A percentile compares a stretch with the other conserved stretches of the same genome.
These are phyloP conservation scores for Monosporascus sp. DNA, from an alignment of 2,329 filamentous ascomycete genomes.

Conservation along the genomic window DNA sequence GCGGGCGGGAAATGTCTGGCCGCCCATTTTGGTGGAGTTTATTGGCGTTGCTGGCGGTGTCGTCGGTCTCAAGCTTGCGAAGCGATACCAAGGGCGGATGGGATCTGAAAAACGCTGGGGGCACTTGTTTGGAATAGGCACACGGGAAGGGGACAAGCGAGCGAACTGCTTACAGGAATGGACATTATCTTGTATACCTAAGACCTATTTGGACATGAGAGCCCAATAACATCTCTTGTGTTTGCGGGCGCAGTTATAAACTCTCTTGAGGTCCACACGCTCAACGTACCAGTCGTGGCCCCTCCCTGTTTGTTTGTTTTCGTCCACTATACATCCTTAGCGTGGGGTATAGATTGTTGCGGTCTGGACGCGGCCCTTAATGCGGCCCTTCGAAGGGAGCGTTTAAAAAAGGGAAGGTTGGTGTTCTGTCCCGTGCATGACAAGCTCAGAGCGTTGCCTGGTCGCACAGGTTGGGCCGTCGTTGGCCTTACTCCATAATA, in stretches of 20 bases:
- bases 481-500: too few relatives aligned
- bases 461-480: neutral
- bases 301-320: neutral
- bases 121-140: conserved; percentile 1
- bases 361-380: neutral
- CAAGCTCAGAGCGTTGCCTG: neutral
- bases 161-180: neutral
- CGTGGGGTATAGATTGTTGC: neutral
- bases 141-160: neutral
- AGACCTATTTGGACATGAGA: neutral
- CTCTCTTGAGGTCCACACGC: neutral
- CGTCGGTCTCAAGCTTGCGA: conserved; percentile 10
- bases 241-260: neutral
- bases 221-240: neutral
- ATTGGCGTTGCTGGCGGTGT: conserved; percentile 21
- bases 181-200: neutral
- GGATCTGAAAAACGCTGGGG: conserved; percentile 4
- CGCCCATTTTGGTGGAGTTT: conserved; percentile 16
- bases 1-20: conserved; percentile 12
- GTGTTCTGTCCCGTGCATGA: neutral
- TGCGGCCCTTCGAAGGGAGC: neutral
- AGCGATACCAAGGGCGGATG: conserved; percentile 17
- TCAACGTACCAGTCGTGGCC: neutral
- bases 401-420: neutral
- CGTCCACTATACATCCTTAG: neutral